Conservation (phyloP, 345 rosid species). For the Firmiana major region DNA sequence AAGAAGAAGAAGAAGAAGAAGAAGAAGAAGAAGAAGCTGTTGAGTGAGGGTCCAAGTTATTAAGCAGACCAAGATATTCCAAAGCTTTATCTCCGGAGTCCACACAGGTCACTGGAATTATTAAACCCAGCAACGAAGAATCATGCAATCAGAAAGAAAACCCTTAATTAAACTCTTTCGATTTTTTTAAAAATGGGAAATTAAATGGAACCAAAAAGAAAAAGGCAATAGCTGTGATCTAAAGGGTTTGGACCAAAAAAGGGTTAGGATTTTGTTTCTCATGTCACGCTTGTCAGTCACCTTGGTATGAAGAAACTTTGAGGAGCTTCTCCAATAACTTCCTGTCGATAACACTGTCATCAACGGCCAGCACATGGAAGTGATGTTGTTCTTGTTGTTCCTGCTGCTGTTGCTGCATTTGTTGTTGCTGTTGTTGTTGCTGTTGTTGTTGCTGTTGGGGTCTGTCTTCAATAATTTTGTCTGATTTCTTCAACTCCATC, state of each 20-base stretch:
- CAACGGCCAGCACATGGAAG: slow-evolving; percentile 61
- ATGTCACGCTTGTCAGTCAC: neutral
- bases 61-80: slow-evolving; percentile 47
- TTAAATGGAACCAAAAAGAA: neutral
- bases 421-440: neutral
- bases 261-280: neutral
- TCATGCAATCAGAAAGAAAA: neutral
- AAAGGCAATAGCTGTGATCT: neutral
- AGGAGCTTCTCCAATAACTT: slow-evolving; percentile 52
- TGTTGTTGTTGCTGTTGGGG: neutral
- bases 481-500: slow-evolving; percentile 32
- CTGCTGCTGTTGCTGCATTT: neutral
- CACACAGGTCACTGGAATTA: slow-evolving; percentile 45
- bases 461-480: neutral
- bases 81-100: slow-evolving; percentile 60
- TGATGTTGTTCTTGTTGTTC: slow-evolving; percentile 17
- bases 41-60: slow-evolving; percentile 7
- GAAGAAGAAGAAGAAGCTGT: slow-evolving; percentile 16
- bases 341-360: slow-evolving; percentile 55
- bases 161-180: neutral
- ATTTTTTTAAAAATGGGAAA: neutral
- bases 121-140: neutral
- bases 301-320: slow-evolving; percentile 46
- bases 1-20: slow-evolving; percentile 16
- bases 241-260: neutral